Percentiles rank a stretch among this genome's conserved stretches.
phyloP scores from a whole-genome alignment of 2,329 filamentous ascomycete species.

The Ampelomyces quisqualis region DNA sequence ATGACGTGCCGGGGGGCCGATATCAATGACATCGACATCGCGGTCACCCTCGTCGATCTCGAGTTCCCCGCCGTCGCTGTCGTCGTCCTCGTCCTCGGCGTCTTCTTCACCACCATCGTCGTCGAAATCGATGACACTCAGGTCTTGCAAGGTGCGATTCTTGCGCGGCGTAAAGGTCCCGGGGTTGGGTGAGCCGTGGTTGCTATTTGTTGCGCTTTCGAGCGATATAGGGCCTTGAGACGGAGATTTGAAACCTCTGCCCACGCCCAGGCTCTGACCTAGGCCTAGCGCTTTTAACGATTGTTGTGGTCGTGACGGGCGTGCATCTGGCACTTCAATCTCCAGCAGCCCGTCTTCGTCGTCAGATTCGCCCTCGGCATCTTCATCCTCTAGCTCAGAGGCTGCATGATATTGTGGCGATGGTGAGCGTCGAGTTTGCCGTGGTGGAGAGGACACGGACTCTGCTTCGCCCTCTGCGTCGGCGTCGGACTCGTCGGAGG shows the following conservation, averaged over 20 bases:
- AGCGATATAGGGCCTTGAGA: conserved; percentile 47
- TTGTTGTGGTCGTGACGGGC: conserved; percentile 18
- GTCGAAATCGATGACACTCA: conserved; percentile 40
- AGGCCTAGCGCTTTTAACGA: conserved; percentile 30
- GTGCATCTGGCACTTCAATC: conserved; percentile 38
- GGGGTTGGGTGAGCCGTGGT: conserved; percentile 31
- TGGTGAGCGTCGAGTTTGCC: conserved; percentile 15
- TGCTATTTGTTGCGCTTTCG: conserved; percentile 46
- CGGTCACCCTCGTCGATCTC: conserved; percentile 21
- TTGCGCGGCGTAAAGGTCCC: conserved; percentile 16
- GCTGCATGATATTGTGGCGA: conserved; percentile 12
- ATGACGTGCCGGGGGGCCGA: conserved; percentile 33
- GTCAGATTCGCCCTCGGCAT: conserved; percentile 27
- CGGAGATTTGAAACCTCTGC: conserved; percentile 27
- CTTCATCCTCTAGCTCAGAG: conserved; percentile 18
- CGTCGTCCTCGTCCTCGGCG: conserved; percentile 39
- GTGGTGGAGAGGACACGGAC: conserved; percentile 11
- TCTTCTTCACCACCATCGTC: conserved; percentile 27
- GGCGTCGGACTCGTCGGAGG: conserved; percentile 31
- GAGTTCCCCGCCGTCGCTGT: conserved; percentile 16
- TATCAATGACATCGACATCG: conserved; percentile 38
- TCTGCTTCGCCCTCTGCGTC: conserved; percentile 23
- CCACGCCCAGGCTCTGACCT: conserved; percentile 28
- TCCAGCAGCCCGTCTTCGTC: conserved; percentile 32
- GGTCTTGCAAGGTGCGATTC: background rate